These are phyloP conservation scores for Chalaropsis ovoidea DNA, from an alignment of 2,329 filamentous ascomycete species.

Conservation along the genomic window DNA sequence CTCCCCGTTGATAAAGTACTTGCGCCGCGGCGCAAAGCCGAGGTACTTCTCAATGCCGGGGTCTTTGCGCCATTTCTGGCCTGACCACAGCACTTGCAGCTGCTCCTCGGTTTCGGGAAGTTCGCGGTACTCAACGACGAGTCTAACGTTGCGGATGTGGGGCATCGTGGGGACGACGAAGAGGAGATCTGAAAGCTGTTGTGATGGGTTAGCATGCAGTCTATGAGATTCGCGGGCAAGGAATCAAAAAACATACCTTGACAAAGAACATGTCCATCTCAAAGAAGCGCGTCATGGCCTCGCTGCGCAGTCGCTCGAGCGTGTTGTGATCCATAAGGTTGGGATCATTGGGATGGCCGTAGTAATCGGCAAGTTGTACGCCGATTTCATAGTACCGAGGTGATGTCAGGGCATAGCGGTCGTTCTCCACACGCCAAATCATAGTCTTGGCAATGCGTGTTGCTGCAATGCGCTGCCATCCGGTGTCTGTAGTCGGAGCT, in stretches of 20 bases:
- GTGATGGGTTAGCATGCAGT: background rate
- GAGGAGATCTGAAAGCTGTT: slow-evolving; percentile 52
- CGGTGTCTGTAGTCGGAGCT: slow-evolving; percentile 39
- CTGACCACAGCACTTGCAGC: slow-evolving; percentile 35
- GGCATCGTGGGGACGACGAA: slow-evolving; percentile 47
- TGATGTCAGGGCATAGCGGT: slow-evolving; percentile 46
- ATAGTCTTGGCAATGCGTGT: slow-evolving; percentile 46
- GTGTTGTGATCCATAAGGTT: slow-evolving; percentile 36
- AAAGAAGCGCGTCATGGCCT: slow-evolving; percentile 45
- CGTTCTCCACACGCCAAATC: slow-evolving; percentile 50
- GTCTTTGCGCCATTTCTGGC: slow-evolving; percentile 50
- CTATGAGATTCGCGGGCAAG: background rate
- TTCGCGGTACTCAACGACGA: slow-evolving; percentile 52
- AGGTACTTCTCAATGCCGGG: slow-evolving; percentile 44
- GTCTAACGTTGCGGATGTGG: slow-evolving; percentile 46
- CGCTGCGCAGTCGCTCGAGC: slow-evolving; percentile 39
- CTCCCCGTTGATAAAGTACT: slow-evolving; percentile 49
- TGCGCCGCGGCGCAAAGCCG: slow-evolving; percentile 47
- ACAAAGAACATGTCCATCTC: slow-evolving; percentile 57
- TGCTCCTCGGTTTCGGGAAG: slow-evolving; percentile 43
- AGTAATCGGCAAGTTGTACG: slow-evolving; percentile 44
- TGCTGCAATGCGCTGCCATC: slow-evolving; percentile 48
- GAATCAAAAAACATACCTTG: slow-evolving; percentile 44
- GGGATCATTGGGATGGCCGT: slow-evolving; percentile 39
- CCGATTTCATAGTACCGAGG: slow-evolving; percentile 44